Evolutionary conservation across 1,284 basidiomycete species (phyloP), one percentile per base, ranked within the genome.

Genomic region (Malassezia slooffiae): DNA sequence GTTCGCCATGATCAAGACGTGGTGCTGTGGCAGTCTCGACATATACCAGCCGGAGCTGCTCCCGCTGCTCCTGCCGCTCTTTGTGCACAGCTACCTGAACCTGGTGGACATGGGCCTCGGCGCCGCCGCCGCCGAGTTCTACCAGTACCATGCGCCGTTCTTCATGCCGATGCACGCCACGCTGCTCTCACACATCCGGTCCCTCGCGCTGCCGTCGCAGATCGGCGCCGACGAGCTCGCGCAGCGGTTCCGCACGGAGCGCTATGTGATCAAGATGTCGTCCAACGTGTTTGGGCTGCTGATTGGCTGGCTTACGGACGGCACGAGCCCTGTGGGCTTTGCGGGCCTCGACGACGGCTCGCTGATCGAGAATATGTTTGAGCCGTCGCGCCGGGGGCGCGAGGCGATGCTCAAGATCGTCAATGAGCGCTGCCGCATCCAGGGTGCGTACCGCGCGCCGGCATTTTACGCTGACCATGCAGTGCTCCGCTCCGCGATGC

Each of bases 71-170:
- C 90, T 90, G 62, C 93, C 93, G 4, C 83, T 99, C 51, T 97
- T 96, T 68, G 87, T 85, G 31, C 89, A 99, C 71, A 93, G 93
- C 62, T 96, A 91, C 71, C 76, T 99, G 26, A 90, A 96, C 69
- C 77, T 99, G 36, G 81, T 96, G 41, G 81, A 89, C 60, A 80
- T 83, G 51, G 88, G 86, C 4, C 87, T 85, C 70, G 82, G 84
- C 57, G 83, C 87, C 57, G 84, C 88, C 16, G 64, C 62, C 12
- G 75, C 81, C 22, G 75, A 77, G 30, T 89, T 95, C 72, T 86
- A 80, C 70, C 70, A 75, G 13, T 76, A 76, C 3, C 85, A 88
- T 64, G 79, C 83, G 3, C 71, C 75, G 2, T 80, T 82, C 1
- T 75, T 93, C 50, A 74, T 78, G n/a, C 71, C 79, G 0, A 64